A percentile compares a stretch with the other conserved stretches of the same genome.
phyloP scores from a whole-genome alignment of 495 filamentous ascomycete species.

The Xylaria intraflava region DNA sequence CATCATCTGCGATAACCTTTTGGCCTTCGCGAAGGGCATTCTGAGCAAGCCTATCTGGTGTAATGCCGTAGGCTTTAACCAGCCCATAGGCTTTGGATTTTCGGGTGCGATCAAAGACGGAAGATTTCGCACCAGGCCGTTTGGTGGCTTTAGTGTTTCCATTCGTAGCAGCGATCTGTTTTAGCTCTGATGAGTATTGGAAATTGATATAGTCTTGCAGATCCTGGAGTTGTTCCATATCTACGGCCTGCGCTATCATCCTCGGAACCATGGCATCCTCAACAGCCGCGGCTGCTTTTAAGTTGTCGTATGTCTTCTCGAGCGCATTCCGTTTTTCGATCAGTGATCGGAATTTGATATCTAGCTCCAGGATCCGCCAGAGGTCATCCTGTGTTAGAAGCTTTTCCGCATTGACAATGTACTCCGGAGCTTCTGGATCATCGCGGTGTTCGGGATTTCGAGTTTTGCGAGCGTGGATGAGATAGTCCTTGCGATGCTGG shows the following conservation, averaged over 20 bases:
- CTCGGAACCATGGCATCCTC: conserved; percentile 67
- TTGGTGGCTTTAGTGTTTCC: conserved; percentile 50
- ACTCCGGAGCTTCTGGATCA: conserved; percentile 58
- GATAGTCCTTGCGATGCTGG: conserved; percentile 94
- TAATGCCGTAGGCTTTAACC: conserved; percentile 85
- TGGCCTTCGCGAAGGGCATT: conserved; percentile 73
- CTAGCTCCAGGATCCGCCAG: conserved; percentile 89
- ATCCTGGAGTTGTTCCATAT: conserved; percentile 92
- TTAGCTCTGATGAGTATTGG: conserved; percentile 76
- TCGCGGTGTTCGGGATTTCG: conserved; percentile 49
- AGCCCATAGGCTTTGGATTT: conserved; percentile 70
- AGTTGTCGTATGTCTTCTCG: conserved; percentile 65
- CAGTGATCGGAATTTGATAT: conserved; percentile 87
- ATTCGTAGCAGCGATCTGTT: conserved; percentile 61
- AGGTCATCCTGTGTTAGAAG: conserved; percentile 86
- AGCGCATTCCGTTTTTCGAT: conserved; percentile 82
- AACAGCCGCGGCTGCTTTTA: conserved; percentile 51
- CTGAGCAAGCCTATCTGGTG: conserved; percentile 76
- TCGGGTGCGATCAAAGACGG: conserved; percentile 76
- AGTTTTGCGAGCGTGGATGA: conserved; percentile 83
- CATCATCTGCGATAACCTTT: conserved; percentile 78
- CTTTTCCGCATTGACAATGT: conserved; percentile 73
- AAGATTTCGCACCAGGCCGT: conserved; percentile 68
- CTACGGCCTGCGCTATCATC: conserved; percentile 64
- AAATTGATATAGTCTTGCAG: conserved; percentile 96